Evolutionary conservation across 2,329 filamentous ascomycete species (phyloP), one percentile per base, ranked within the genome.

Genomic region (Leptographium procerum): DNA sequence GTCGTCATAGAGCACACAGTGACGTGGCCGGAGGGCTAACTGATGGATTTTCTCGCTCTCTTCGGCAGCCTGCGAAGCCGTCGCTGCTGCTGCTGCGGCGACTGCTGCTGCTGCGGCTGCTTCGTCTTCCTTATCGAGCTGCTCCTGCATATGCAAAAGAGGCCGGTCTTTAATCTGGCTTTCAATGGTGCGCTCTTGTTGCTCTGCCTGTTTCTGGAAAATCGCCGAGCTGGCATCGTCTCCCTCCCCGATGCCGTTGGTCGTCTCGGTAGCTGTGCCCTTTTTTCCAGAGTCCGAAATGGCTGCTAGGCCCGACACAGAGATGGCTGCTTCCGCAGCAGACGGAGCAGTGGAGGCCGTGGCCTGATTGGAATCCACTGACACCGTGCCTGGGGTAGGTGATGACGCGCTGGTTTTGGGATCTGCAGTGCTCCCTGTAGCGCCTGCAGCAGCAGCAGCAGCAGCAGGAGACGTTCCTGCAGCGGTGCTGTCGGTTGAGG

Each of bases 81-180:
- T 40, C 11, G 8, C 29, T 14, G 53, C n/a, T n/a, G 53, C 26
- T 5, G 8, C 29, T 14, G 53, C 53, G 22, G 53, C 53, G n/a
- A 66, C 63, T 7, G 71, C 71, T 2, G 71, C 71, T 59, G 72
- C 76, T 61, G 79, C 81, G 57, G 75, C 80, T 43, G 81, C 78
- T 47, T 89, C 85, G 64, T 91, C 88, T 66, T 91, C 88, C 65
- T 89, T 88, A 66, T 99, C 94, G 26, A 96, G 79, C 69, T 91
- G 80, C 66, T 96, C 88, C 70, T 99, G 94, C 74, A 95, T 87
- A 68, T 94, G 89, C n/a, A 95, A 75, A 31, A 99, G 74, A 0
- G 94, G 94, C 16, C 92, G 83, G 62, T 96, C 91, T 61, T 86
- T 89, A 22, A 97, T 80, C 71, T 99, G 94, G 61, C 91, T 89